Base-by-base conservation (phyloP, 1,139 yeast species). In the Hansenula lynferdii region DNA sequence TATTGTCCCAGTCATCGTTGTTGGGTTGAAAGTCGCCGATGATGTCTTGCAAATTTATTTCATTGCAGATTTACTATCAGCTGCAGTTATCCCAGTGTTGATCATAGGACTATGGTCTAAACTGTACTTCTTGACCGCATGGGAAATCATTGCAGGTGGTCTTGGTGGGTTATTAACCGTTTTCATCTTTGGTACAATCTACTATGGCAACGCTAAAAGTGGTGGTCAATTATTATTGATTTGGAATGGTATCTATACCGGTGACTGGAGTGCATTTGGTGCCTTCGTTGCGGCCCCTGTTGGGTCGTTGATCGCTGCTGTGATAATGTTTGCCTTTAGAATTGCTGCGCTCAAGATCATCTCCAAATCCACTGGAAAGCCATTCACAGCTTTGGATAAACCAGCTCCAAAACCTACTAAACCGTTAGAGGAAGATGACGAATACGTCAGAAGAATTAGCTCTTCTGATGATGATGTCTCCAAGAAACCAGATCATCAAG, bases 261-360 rank as follows among this genome's bases (percentile, higher is more conserved):
- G 74, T 12, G 76, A 90, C 58, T 90, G 97, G 97, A 86, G 95
- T 53, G 80, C 95, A 0, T 90, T 89, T 63, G 97, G 95, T 23
- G 96, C 97, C 1, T 89, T 89, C 62, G 94, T 85, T 7, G 85
- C 81, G 48, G 95, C 97, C 2, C 96, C 97, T 5, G 71, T 81
- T 36, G 95, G 94, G 16, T 89, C 94, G 15, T 51, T 89, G 3
- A 45, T 82, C 3, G 66, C 81, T 44, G 80, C 86, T 2, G 60
- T 74, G 16, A 53, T 68, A 30, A 68, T 72, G 34, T 72, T 84
- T 25, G 79, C 57, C 1, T 26, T 73, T 8, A 73, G 96, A 58
- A 58, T 77, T 30, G 45, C 54, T 0, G 47, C 62, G 3, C 46
- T 57, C 27, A 77, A 64, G 48, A 17, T 66, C 1, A 58, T 63